Evolutionary conservation across 2,329 filamentous ascomycete species (phyloP).

Genomic region (Ilyonectria destructans): DNA sequence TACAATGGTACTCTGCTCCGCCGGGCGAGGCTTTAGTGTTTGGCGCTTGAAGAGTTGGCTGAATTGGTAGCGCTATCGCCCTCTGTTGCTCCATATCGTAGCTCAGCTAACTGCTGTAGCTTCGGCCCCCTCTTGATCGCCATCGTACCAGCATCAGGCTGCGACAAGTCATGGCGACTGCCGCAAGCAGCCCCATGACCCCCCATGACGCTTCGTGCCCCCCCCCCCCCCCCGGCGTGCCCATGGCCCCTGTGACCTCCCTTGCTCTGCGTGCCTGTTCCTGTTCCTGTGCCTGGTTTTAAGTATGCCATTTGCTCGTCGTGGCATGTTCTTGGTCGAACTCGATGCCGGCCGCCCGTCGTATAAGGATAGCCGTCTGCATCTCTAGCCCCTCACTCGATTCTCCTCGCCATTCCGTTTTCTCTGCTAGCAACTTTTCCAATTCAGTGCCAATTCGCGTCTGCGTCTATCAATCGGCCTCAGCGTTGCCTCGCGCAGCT

Average conservation of each 20-base stretch:
- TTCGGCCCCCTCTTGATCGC: constrained; percentile 12
- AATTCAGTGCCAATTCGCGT: not conserved
- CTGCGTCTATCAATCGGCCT: constrained; percentile 20
- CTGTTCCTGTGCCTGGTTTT: constrained; percentile 41
- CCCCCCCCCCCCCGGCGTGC: constrained; percentile 34
- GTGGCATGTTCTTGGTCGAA: constrained; percentile 18
- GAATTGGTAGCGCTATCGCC: constrained; percentile 3
- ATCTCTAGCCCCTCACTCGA: constrained; percentile 34
- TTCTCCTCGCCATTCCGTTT: constrained; percentile 25
- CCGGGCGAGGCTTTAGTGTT: constrained; percentile 17
- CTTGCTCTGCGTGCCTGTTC: constrained; percentile 34
- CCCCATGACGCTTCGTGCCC: constrained; percentile 8
- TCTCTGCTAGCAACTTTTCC: constrained; percentile 14
- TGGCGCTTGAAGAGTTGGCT: constrained; percentile 6
- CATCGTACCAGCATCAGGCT: constrained; percentile 49
- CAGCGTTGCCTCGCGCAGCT: constrained; percentile 28
- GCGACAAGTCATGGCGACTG: constrained; percentile 38
- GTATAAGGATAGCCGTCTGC: constrained; percentile 48
- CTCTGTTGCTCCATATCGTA: constrained; percentile 1
- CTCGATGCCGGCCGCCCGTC: constrained; percentile 5
- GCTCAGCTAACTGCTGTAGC: not conserved
- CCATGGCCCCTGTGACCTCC: constrained; percentile 42
- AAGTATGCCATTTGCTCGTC: constrained; percentile 18
- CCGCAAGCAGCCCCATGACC: constrained; percentile 38
- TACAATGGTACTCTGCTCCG: not conserved